A percentile compares a stretch with the other conserved stretches of the same genome.
These are phyloP conservation scores for Claviceps paspali DNA, from an alignment of 2,329 filamentous ascomycete species.

Conservation along the genomic window DNA sequence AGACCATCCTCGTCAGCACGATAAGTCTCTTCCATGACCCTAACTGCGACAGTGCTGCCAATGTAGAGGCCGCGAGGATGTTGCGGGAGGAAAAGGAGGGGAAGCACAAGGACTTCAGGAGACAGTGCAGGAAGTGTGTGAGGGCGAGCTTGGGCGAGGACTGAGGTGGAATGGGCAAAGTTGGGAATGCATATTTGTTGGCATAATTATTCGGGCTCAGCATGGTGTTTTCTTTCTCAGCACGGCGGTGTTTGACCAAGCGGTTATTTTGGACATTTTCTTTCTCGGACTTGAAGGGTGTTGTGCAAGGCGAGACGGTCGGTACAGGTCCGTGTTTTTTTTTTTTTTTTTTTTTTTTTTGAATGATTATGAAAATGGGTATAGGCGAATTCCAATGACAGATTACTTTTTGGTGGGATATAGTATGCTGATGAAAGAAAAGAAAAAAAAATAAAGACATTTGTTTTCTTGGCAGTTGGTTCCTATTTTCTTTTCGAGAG, in stretches of 20 bases:
- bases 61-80: constrained; percentile 81
- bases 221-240: not conserved
- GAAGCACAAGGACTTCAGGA: constrained; percentile 56
- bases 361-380: too few relatives aligned
- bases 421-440: not conserved
- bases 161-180: constrained; percentile 11
- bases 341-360: too few relatives aligned
- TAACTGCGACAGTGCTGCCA: constrained; percentile 91
- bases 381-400: not conserved
- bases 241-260: not conserved
- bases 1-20: constrained; percentile 83
- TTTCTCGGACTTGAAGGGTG: too few relatives aligned
- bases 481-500: constrained; percentile 14
- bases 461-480: too few relatives aligned
- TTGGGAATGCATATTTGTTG: not conserved
- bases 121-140: constrained; percentile 61
- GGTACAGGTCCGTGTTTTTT: too few relatives aligned
- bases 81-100: constrained; percentile 63
- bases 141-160: constrained; percentile 68
- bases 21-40: constrained; percentile 86
- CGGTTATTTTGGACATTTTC: too few relatives aligned
- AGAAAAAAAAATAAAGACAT: too few relatives aligned
- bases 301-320: not conserved
- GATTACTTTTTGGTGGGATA: not conserved
- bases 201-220: not conserved